These are phyloP conservation scores for Sarcodon aspratus DNA, from an alignment of 768 basidiomycete species.

Conservation along the genomic window DNA sequence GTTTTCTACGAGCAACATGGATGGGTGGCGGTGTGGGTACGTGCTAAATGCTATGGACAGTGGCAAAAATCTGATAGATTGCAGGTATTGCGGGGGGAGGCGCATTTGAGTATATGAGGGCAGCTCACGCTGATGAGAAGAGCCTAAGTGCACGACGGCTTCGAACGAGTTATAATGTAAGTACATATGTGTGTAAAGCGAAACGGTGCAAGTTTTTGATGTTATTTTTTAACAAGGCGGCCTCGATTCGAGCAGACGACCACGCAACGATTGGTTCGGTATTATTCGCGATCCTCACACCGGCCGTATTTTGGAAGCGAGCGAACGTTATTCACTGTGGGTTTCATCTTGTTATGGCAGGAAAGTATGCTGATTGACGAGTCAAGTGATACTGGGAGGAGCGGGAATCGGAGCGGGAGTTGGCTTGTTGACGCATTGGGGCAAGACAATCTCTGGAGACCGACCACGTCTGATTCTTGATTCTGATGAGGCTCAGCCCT, in stretches of 20 bases:
- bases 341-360: conserved; percentile 7
- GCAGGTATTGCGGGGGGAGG: conserved; percentile 42
- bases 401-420: conserved; percentile 53
- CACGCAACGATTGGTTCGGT: conserved; percentile 66
- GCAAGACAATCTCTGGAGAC: conserved; percentile 43
- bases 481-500: conserved; percentile 17
- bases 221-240: conserved; percentile 29
- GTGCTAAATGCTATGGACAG: conserved; percentile 2
- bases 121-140: conserved; percentile 39
- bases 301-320: conserved; percentile 65
- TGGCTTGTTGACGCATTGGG: conserved; percentile 48
- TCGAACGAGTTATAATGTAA: conserved; percentile 47
- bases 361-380: neutral
- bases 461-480: conserved; percentile 28
- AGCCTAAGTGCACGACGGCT: conserved; percentile 38
- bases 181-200: conserved; percentile 1
- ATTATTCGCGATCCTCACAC: conserved; percentile 48
- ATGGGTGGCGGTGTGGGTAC: conserved; percentile 51
- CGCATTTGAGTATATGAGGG: conserved; percentile 48
- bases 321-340: conserved; percentile 51
- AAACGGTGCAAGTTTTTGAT: neutral
- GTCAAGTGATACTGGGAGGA: conserved; percentile 58
- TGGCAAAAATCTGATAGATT: neutral
- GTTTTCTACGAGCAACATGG: conserved; percentile 64
- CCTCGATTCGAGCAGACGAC: conserved; percentile 54